These are phyloP conservation scores for Fusarium mundagurra DNA, from an alignment of 2,329 filamentous ascomycete species.

Conservation along the genomic window DNA sequence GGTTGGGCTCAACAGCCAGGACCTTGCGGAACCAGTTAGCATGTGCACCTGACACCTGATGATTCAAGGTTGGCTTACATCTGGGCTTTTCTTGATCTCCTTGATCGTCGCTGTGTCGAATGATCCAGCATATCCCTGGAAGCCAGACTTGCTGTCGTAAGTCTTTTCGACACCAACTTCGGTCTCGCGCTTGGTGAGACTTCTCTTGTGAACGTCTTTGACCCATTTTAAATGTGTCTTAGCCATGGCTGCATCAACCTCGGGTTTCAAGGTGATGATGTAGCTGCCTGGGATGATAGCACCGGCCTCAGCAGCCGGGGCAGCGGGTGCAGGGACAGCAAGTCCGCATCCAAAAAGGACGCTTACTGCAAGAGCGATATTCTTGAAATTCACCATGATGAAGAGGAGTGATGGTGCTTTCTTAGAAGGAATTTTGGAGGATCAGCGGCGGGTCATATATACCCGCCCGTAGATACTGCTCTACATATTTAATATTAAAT, in stretches of 20 bases:
- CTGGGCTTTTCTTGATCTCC: slow-evolving; percentile 51
- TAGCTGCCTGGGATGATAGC: slow-evolving; percentile 55
- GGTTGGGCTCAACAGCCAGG: slow-evolving; percentile 22
- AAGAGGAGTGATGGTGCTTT: too few species aligned
- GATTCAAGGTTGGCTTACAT: slow-evolving; percentile 44
- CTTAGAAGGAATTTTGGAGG: too few species aligned
- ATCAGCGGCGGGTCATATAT: neutral
- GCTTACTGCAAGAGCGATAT: neutral
- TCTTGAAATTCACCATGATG: slow-evolving; percentile 11
- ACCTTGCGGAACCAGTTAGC: slow-evolving; percentile 27
- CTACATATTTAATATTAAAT: neutral
- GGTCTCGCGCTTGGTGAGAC: slow-evolving; percentile 56
- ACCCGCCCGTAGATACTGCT: neutral
- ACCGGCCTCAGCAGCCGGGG: neutral
- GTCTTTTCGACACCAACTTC: slow-evolving; percentile 43
- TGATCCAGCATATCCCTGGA: slow-evolving; percentile 54
- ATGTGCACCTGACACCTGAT: rapidly evolving
- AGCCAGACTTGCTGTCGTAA: slow-evolving; percentile 41
- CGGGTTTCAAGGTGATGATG: slow-evolving; percentile 67
- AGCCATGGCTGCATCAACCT: slow-evolving; percentile 52
- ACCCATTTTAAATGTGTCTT: slow-evolving; percentile 58
- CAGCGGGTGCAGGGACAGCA: slow-evolving; percentile 1
- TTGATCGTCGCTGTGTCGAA: slow-evolving; percentile 53
- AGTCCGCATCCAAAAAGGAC: slow-evolving; percentile 11
- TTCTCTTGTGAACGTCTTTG: slow-evolving; percentile 61